Conservation (phyloP, 305 asterid species). For the Lippia alba region DNA sequence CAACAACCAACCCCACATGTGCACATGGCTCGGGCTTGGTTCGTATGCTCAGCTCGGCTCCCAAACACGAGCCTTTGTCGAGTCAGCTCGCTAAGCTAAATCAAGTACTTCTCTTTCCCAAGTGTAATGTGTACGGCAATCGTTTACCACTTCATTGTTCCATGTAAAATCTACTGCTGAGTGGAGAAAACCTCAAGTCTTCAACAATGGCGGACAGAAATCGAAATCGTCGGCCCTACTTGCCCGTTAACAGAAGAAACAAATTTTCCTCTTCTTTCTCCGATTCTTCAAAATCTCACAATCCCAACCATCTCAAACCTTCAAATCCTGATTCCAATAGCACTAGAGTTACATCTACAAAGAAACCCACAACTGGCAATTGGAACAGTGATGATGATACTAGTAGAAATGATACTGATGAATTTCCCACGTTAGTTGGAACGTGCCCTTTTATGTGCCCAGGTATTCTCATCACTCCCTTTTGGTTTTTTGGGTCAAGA, state of each 20-base stretch:
- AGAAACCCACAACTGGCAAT: slow-evolving; percentile 26
- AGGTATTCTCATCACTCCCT: slow-evolving; percentile 41
- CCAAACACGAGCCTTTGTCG: no score
- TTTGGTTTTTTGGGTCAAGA: slow-evolving; percentile 10
- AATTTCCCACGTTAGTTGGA: slow-evolving; percentile 54
- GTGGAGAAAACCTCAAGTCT: slow-evolving; percentile 14
- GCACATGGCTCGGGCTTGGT: no score
- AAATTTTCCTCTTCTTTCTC: slow-evolving; percentile 35
- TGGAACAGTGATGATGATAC: slow-evolving; percentile 21
- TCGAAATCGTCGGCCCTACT: slow-evolving; percentile 37
- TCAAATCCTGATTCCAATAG: slow-evolving; percentile 35
- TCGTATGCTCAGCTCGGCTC: no score
- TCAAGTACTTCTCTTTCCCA: no score
- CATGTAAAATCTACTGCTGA: background rate
- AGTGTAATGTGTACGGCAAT: no score
- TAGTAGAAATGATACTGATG: slow-evolving; percentile 30
- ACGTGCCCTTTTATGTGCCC: slow-evolving; percentile 93
- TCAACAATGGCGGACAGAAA: slow-evolving; percentile 48
- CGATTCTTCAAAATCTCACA: slow-evolving; percentile 31
- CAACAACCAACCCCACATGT: no score
- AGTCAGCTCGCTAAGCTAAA: no score
- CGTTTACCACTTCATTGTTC: background rate
- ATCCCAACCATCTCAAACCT: slow-evolving; percentile 22
- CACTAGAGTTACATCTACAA: slow-evolving; percentile 25
- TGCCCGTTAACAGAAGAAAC: slow-evolving; percentile 35